Evolutionary conservation across 164 flowering plant species (phyloP).

Genomic region (Umbilicus rupestris): DNA sequence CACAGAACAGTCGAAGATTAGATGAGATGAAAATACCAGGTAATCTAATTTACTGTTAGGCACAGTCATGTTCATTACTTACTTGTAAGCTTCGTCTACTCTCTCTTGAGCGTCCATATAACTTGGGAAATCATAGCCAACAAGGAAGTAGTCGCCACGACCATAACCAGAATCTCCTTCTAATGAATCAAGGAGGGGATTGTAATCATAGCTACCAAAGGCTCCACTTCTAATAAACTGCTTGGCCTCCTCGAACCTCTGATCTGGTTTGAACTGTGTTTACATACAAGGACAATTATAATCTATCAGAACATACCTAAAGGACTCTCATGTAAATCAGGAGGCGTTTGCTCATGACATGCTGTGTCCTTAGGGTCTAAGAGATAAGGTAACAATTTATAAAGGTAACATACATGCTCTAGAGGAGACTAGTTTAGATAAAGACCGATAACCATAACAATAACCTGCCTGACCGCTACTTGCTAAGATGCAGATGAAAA

Average conservation of each 20-base stretch:
- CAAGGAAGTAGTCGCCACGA: conserved; percentile 94
- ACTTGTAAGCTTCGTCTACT: conserved; percentile 97
- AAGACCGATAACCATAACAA: background rate
- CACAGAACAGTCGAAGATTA: background rate
- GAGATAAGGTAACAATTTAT: background rate
- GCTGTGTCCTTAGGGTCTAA: background rate
- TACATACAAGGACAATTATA: conserved; percentile 13
- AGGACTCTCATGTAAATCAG: background rate
- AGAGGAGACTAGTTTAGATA: background rate
- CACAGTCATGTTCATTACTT: conserved; percentile 21
- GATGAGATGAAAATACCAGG: background rate
- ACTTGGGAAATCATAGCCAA: conserved; percentile 85
- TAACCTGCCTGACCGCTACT: background rate
- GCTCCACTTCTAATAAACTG: conserved; percentile 73
- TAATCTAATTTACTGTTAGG: too few species aligned
- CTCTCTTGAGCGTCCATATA: conserved; percentile 85
- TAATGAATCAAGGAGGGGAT: conserved; percentile 84
- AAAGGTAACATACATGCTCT: too few species aligned
- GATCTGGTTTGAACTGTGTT: conserved; percentile 88
- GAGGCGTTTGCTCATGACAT: too few species aligned
- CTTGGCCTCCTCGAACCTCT: conserved; percentile 92
- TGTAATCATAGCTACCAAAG: conserved; percentile 89
- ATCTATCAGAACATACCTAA: background rate
- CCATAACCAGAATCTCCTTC: conserved; percentile 94
- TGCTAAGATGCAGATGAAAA: background rate